phyloP scores from a whole-genome alignment of 306 rosid genomes.

The Vigna hirtella region DNA sequence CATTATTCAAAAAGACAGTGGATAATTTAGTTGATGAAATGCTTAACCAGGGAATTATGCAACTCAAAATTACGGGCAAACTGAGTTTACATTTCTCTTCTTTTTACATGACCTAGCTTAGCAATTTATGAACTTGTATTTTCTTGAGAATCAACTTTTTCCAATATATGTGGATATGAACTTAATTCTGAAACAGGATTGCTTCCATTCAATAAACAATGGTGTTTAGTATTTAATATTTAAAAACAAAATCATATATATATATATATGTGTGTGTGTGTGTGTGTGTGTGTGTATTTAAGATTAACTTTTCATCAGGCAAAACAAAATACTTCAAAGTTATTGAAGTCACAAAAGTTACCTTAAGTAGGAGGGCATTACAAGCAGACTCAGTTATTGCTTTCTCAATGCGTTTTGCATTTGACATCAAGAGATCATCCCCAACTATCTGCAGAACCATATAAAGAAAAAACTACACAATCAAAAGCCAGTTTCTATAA shows the following conservation, averaged over 20 bases:
- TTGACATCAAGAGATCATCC: constrained; percentile 87
- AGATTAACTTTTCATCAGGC: constrained; percentile 9
- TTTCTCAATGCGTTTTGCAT: constrained; percentile 78
- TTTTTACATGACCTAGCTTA: constrained; percentile 21
- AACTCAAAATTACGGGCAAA: constrained; percentile 35
- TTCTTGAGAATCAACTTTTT: constrained; percentile 14
- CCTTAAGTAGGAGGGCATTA: constrained; percentile 92
- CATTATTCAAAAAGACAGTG: too few relatives aligned
- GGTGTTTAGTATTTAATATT: neutral
- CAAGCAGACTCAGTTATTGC: constrained; percentile 82
- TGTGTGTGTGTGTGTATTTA: too few relatives aligned
- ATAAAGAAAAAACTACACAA: constrained; percentile 32
- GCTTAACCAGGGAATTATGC: too few relatives aligned
- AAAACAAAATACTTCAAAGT: constrained; percentile 2
- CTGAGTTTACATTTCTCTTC: constrained; percentile 21
- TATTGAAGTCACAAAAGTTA: constrained; percentile 45
- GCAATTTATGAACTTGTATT: constrained; percentile 19
- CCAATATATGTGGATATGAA: constrained; percentile 34
- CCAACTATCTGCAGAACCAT: constrained; percentile 85
- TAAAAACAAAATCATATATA: neutral
- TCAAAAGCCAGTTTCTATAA: constrained; percentile 30
- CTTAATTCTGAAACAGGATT: constrained; percentile 33
- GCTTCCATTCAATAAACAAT: constrained; percentile 30
- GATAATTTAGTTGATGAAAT: too few relatives aligned
- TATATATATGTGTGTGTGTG: too few relatives aligned